Evolutionary conservation across 176 grass and related monocot genomes (phyloP).

Genomic region (Hyparrhenia diplandra): DNA sequence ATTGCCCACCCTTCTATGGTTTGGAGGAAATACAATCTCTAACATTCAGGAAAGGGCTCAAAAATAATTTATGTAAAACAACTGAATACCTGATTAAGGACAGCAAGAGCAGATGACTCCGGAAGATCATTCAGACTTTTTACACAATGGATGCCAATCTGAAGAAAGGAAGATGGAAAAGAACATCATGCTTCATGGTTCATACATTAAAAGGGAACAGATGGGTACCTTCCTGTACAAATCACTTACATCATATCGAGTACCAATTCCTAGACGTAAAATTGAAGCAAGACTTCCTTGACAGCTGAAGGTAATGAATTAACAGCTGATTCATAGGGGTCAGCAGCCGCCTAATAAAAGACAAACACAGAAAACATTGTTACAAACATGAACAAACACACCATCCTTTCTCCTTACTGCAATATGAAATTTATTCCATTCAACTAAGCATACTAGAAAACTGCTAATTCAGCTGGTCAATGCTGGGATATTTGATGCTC

Average conservation of each 20-base stretch:
- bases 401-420: background rate
- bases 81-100: conserved; percentile 72
- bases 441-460: background rate
- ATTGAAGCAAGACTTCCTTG: conserved; percentile 62
- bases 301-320: conserved; percentile 56
- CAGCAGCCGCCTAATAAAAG: conserved; percentile 36
- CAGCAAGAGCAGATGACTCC: conserved; percentile 59
- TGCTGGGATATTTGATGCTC: background rate
- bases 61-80: conserved; percentile 28
- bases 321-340: conserved; percentile 81
- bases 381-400: background rate
- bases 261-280: conserved; percentile 69
- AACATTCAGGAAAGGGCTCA: conserved; percentile 26
- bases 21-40: no score
- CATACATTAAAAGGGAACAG: background rate
- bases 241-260: conserved; percentile 60
- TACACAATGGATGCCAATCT: conserved; percentile 65
- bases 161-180: conserved; percentile 27
- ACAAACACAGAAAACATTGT: conserved; percentile 19
- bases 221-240: background rate
- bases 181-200: background rate
- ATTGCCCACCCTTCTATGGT: no score
- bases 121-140: conserved; percentile 61
- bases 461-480: background rate
- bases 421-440: conserved; percentile 24